Evolutionary conservation across 768 basidiomycete species (phyloP).

Genomic region (Heimioporus sp.): DNA sequence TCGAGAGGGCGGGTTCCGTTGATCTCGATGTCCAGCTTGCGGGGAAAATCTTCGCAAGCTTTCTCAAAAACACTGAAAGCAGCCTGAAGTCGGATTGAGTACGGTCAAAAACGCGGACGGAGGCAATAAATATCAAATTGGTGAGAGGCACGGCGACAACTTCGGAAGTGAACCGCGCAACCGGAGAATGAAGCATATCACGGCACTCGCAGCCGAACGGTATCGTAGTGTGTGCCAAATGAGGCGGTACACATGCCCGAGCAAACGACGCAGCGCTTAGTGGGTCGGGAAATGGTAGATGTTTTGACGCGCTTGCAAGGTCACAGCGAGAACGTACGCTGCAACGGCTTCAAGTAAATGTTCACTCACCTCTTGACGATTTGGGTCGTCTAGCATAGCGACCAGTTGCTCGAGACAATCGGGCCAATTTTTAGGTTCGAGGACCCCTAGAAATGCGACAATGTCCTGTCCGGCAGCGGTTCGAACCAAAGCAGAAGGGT

Average conservation of each 20-base stretch:
- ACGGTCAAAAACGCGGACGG: not conserved
- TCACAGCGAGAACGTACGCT: not conserved
- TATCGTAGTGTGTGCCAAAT: conserved; percentile 5
- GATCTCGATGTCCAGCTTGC: conserved; percentile 92
- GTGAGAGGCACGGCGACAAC: not conserved
- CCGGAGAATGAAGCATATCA: conserved; percentile 2
- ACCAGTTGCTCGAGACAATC: conserved; percentile 89
- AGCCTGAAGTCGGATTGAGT: conserved; percentile 46
- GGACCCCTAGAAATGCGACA: conserved; percentile 80
- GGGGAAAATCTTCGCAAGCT: conserved; percentile 95
- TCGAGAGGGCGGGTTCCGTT: conserved; percentile 91
- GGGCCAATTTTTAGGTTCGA: conserved; percentile 93
- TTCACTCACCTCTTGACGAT: conserved; percentile 81
- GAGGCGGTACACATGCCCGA: not conserved
- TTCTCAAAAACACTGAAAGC: conserved; percentile 94
- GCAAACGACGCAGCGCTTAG: conserved; percentile 5
- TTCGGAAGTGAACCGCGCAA: not conserved
- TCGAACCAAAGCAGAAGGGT: conserved; percentile 82
- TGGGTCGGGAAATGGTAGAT: not conserved
- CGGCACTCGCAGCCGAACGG: conserved; percentile 2
- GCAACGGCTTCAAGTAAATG: not conserved
- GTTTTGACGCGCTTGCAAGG: not conserved
- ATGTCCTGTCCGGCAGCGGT: conserved; percentile 94
- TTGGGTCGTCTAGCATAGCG: conserved; percentile 73
- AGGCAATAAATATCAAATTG: not conserved